Base-by-base conservation (phyloP, 208 protist genomes). In the Phytomonas francai region DNA sequence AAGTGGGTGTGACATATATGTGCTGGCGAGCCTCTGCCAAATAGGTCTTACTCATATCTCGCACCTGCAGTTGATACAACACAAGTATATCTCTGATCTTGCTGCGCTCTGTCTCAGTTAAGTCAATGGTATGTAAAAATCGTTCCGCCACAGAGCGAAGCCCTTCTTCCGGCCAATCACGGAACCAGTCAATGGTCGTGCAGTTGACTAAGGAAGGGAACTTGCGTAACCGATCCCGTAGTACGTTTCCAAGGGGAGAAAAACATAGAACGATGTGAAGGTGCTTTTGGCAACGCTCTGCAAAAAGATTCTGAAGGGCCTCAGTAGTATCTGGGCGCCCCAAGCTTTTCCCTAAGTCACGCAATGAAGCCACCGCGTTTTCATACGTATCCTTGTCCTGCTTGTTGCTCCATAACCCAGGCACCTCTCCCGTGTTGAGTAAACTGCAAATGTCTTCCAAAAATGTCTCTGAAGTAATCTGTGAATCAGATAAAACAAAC, bases 151-250 rank as follows among this genome's bases (percentile, higher is more conserved):
- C 95, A 42, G 78, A 87, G 65, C 79, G 79, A 29, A 99, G 86
- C 30, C 97, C 98, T 33, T 98, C 89, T 63, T 93, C 79, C 4
- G 97, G 96, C 98, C 98, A 99, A 74, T 95, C 83, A 16, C 87
- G 74, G 84, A 99, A 99, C 98, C 98, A 99, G 85, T 99, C 98
- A 72, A 99, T 99, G 8, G 97, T 99, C 25, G 95, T 99, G 80
- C 98, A 99, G 78, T 98, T 99, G 64, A 99, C 96, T 19, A 99
- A 75, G 5, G 96, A 97, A 16, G 98, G 98, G 80, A 99, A 99
- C 82, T 97, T 96, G 68, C 97, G 86, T 58, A 98, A 81, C 28
- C 98, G 87, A 33, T 90, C 95, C 57, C 98, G 92, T 71, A 99
- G 87, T 29, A 82, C 74, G 67, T 86, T 91, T n/a, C 98, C 98